Conservation (phyloP, 257 asterid species). For the Solanum chiquidenum region DNA sequence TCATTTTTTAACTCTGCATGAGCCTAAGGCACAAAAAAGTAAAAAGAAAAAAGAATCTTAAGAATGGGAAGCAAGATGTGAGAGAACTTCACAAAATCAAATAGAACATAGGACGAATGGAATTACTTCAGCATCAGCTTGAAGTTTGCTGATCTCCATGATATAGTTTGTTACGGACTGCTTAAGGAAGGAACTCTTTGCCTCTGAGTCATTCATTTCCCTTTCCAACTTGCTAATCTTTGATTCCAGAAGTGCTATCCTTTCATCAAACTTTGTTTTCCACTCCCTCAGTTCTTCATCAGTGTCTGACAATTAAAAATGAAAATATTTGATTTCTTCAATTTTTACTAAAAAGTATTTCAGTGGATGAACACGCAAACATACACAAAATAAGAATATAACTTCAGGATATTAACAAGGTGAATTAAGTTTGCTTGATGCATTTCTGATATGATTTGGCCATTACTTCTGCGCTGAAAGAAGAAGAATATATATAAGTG, state of each 20-base stretch:
- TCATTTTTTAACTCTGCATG: slow-evolving; percentile 59
- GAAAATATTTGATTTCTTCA: background rate
- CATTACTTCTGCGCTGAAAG: background rate
- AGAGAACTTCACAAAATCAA: slow-evolving; percentile 6
- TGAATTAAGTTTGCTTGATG: background rate
- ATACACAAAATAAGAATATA: background rate
- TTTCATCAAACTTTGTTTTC: slow-evolving; percentile 81
- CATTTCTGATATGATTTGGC: background rate
- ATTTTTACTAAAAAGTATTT: background rate
- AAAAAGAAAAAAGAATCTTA: slow-evolving; percentile 1
- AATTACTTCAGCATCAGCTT: slow-evolving; percentile 63
- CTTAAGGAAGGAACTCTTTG: slow-evolving; percentile 29
- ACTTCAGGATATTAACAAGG: background rate
- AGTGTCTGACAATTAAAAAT: slow-evolving; percentile 42
- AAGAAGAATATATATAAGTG: background rate
- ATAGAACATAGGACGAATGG: slow-evolving; percentile 6
- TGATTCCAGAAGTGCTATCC: slow-evolving; percentile 47
- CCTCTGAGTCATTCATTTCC: slow-evolving; percentile 56
- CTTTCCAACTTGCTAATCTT: slow-evolving; percentile 50
- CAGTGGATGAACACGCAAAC: background rate
- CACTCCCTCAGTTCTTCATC: slow-evolving; percentile 92
- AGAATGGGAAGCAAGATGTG: slow-evolving; percentile 1
- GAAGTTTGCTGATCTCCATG: slow-evolving; percentile 58
- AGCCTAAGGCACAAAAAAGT: slow-evolving; percentile 31
- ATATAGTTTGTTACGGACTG: slow-evolving; percentile 22